A percentile compares a stretch with the other conserved stretches of the same genome.
Evolutionary conservation across 768 basidiomycete genomes (phyloP).

Genomic region (Boletus sp.): DNA sequence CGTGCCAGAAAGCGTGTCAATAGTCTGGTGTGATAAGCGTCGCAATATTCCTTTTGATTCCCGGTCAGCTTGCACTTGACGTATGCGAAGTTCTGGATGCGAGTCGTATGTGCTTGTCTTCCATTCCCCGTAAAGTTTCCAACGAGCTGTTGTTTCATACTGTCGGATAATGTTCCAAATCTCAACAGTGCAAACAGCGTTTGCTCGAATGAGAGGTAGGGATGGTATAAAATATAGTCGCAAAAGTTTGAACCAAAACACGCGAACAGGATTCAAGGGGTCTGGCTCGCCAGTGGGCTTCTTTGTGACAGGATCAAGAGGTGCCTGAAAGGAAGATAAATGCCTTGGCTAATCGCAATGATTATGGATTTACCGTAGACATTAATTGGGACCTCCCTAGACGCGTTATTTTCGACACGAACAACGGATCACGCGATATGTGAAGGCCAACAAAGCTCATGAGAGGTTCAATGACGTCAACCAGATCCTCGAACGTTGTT

Average conservation of each 20-base stretch:
- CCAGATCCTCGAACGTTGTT: conserved; percentile 62
- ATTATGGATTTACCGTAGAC: conserved; percentile 44
- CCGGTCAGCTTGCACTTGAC: conserved; percentile 77
- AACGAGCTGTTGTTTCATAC: conserved; percentile 77
- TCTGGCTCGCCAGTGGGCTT: conserved; percentile 54
- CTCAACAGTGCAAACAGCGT: conserved; percentile 87
- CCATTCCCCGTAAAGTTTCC: conserved; percentile 97
- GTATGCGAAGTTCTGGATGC: conserved; percentile 78
- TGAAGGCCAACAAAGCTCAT: conserved; percentile 80
- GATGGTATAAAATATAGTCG: conserved; percentile 84
- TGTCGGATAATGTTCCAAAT: conserved; percentile 87
- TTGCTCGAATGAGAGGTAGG: conserved; percentile 78
- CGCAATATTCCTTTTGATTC: conserved; percentile 89
- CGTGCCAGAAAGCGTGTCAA: conserved; percentile 80
- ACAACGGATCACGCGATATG: conserved; percentile 72
- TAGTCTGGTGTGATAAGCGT: conserved; percentile 80
- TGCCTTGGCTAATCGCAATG: background rate
- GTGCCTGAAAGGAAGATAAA: conserved; percentile 34
- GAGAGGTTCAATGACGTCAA: conserved; percentile 74
- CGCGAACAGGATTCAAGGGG: conserved; percentile 56
- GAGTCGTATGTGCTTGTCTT: conserved; percentile 66
- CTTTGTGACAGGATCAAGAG: conserved; percentile 61
- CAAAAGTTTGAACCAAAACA: conserved; percentile 83
- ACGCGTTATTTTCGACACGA: conserved; percentile 77
- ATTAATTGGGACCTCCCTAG: conserved; percentile 67